Evolutionary conservation across 768 basidiomycete genomes (phyloP).

Genomic region (Boletus rubescentipes): DNA sequence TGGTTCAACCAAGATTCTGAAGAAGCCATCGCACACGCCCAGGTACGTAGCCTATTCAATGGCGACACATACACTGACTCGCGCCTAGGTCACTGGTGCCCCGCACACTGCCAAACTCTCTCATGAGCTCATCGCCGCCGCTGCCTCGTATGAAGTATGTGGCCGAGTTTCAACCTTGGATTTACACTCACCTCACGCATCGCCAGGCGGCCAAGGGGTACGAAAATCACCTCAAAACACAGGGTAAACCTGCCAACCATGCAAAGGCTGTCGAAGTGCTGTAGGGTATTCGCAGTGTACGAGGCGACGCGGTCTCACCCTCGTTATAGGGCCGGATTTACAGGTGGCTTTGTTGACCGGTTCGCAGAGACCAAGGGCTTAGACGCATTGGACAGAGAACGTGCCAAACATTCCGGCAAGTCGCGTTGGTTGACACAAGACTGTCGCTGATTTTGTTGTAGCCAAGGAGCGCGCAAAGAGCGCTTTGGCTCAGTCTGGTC

Average conservation of each 20-base stretch:
- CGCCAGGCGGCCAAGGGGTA: conserved; percentile 32
- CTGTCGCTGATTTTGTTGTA: conserved; percentile 6
- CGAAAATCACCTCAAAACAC: conserved; percentile 17
- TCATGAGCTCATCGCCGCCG: conserved; percentile 28
- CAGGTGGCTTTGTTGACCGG: conserved; percentile 26
- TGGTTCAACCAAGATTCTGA: conserved; percentile 22
- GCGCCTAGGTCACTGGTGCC: conserved; percentile 14
- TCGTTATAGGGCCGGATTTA: conserved; percentile 22
- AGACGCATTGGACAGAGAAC: conserved; percentile 20
- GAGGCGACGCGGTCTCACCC: neutral
- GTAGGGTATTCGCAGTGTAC: conserved; percentile 9
- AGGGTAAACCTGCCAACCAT: conserved; percentile 26
- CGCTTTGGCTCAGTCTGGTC: conserved; percentile 13
- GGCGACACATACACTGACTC: neutral
- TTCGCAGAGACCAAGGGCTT: conserved; percentile 27
- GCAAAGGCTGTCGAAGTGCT: conserved; percentile 22
- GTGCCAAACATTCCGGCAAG: conserved; percentile 25
- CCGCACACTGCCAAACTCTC: conserved; percentile 23
- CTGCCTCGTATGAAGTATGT: conserved; percentile 29
- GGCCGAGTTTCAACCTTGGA: neutral
- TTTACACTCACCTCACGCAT: neutral
- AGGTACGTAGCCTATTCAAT: neutral
- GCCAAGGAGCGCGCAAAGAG: conserved; percentile 11
- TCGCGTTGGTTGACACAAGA: neutral
- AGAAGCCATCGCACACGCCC: conserved; percentile 24